Evolutionary conservation across 1,284 basidiomycete genomes (phyloP).

Genomic region (Ganoderma leucocontextum): DNA sequence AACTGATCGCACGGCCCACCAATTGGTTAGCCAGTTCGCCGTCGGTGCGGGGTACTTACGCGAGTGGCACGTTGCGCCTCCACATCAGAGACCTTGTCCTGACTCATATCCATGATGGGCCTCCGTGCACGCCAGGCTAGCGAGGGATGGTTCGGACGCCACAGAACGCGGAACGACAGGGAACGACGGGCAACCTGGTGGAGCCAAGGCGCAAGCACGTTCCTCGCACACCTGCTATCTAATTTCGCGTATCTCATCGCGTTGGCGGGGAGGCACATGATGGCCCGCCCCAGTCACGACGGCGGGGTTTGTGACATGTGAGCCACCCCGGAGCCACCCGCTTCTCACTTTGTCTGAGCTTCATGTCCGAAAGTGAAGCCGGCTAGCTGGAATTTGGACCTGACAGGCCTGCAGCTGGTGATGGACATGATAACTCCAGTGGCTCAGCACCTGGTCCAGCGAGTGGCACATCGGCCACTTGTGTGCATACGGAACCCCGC

Average conservation of each 20-base stretch:
- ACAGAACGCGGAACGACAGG: neutral
- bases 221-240: conserved; percentile 17
- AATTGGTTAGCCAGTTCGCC: neutral
- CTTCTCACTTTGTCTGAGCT: neutral
- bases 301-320: conserved; percentile 9
- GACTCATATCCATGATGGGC: neutral
- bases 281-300: neutral
- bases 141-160: neutral
- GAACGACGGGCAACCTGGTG: neutral
- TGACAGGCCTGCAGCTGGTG: conserved; percentile 1
- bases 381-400: neutral
- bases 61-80: conserved; percentile 13
- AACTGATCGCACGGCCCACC: conserved; percentile 17
- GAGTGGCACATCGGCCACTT: neutral
- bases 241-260: conserved; percentile 27
- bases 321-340: neutral
- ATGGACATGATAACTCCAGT: conserved; percentile 13
- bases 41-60: neutral
- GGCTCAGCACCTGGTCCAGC: neutral
- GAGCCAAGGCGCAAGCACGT: conserved; percentile 1
- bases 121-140: conserved; percentile 1
- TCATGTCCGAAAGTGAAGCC: neutral
- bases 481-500: neutral
- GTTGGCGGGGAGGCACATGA: conserved; percentile 15
- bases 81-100: neutral